Conservation (phyloP, 352 stramenopile genomes). For the Phytophthora capsici region DNA sequence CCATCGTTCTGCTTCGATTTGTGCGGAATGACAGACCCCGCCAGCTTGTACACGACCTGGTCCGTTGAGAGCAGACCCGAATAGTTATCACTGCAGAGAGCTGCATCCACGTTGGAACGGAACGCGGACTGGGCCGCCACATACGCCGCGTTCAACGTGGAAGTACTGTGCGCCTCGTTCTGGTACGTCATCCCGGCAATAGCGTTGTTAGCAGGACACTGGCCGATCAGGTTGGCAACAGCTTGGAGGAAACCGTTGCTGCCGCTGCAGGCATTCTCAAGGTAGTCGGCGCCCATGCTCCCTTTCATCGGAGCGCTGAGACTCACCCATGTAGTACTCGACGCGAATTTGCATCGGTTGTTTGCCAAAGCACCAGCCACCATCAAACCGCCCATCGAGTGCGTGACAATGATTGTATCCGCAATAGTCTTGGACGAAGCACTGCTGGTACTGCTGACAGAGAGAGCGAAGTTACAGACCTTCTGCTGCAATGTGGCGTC, state of each 20-base stretch:
- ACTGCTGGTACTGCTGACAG: conserved; percentile 29
- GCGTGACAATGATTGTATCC: conserved; percentile 42
- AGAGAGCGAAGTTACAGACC: conserved; percentile 37
- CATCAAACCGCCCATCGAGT: conserved; percentile 53
- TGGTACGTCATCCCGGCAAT: conserved; percentile 35
- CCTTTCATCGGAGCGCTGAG: conserved; percentile 46
- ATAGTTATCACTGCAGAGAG: conserved; percentile 48
- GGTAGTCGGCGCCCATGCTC: conserved; percentile 48
- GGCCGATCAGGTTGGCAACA: conserved; percentile 39
- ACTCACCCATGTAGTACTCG: conserved; percentile 38
- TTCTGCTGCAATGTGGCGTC: conserved; percentile 36
- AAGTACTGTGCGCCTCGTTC: conserved; percentile 22
- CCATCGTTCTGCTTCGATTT: conserved; percentile 43
- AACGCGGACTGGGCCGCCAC: conserved; percentile 32
- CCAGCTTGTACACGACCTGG: conserved; percentile 29
- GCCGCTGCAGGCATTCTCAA: conserved; percentile 38
- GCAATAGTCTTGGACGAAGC: conserved; percentile 26
- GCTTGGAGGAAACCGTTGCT: conserved; percentile 31
- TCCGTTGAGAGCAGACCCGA: conserved; percentile 40
- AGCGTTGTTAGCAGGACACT: conserved; percentile 37
- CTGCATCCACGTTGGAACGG: conserved; percentile 34
- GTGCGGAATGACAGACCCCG: conserved; percentile 36
- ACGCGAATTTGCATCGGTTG: conserved; percentile 44
- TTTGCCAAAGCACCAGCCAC: conserved; percentile 41
- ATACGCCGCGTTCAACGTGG: conserved; percentile 32